Percentiles rank a stretch among this genome's conserved stretches.
phyloP scores from a whole-genome alignment of 2,329 filamentous ascomycete genomes.

The Balansia obtecta region DNA sequence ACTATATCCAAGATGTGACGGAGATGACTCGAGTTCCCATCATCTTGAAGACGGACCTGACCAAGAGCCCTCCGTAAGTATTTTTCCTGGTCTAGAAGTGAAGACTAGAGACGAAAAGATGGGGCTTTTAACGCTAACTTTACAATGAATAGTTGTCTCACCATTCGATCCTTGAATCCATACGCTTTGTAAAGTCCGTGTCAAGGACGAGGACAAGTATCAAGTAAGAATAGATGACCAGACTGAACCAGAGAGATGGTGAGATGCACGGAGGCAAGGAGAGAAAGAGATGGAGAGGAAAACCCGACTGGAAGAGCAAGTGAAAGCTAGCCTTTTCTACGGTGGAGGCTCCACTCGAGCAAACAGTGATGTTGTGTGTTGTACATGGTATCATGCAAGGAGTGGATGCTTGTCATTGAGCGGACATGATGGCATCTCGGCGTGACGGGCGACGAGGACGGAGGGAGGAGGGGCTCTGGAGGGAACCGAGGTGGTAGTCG shows the following conservation, averaged over 20 bases:
- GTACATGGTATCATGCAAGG: constrained; percentile 10
- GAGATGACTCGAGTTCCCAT: constrained; percentile 98
- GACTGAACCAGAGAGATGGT: constrained; percentile 4
- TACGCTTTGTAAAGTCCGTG: constrained; percentile 44
- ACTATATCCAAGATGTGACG: constrained; percentile 95
- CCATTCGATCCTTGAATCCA: constrained; percentile 73
- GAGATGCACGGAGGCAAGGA: background rate
- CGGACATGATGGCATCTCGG: constrained; percentile 2
- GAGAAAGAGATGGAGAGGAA: constrained; percentile 1
- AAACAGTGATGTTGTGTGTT: constrained; percentile 9
- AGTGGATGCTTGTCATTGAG: constrained; percentile 5
- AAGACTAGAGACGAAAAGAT: background rate
- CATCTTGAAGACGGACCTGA: constrained; percentile 94
- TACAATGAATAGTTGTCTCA: constrained; percentile 49
- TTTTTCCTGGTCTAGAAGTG: too few species aligned
- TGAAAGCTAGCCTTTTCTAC: background rate
- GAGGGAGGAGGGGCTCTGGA: constrained; percentile 1
- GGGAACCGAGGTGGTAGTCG: background rate
- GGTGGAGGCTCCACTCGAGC: background rate
- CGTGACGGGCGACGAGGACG: background rate
- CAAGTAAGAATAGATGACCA: constrained; percentile 1
- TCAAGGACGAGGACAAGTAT: background rate
- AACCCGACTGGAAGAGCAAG: constrained; percentile 5
- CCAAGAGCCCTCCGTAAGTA: constrained; percentile 98
- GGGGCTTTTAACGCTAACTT: background rate